These are phyloP conservation scores for Cyberlindnera meyerae DNA, from an alignment of 805 yeast genomes.

Conservation along the genomic window DNA sequence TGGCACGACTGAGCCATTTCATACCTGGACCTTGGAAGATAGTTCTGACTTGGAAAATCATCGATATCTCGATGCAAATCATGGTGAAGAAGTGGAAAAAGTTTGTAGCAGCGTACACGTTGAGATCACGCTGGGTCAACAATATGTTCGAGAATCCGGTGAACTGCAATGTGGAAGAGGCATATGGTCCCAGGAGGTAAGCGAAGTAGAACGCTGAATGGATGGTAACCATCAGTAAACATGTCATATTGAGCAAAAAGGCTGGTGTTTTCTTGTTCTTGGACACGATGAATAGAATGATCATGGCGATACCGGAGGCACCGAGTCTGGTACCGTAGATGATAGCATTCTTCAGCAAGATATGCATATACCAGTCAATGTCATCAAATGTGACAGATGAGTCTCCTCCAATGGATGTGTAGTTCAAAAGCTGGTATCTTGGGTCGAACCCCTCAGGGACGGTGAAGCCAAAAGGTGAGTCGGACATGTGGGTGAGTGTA, in stretches of 20 bases:
- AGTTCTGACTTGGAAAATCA: constrained; percentile 66
- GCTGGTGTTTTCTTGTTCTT: constrained; percentile 59
- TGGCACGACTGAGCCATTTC: constrained; percentile 34
- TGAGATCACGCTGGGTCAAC: constrained; percentile 34
- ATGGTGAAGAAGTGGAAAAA: constrained; percentile 57
- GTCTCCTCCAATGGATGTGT: constrained; percentile 39
- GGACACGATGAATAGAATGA: constrained; percentile 43
- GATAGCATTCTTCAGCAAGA: constrained; percentile 35
- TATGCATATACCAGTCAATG: constrained; percentile 34
- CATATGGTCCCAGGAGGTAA: constrained; percentile 49
- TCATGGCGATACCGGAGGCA: constrained; percentile 42
- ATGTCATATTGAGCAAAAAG: constrained; percentile 64
- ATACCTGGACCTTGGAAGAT: constrained; percentile 60
- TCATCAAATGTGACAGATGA: constrained; percentile 35
- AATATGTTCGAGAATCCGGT: constrained; percentile 40
- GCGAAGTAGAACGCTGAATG: constrained; percentile 57
- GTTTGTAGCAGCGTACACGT: constrained; percentile 56
- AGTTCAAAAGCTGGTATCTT: constrained; percentile 30
- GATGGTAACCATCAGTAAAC: constrained; percentile 50
- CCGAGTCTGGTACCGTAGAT: constrained; percentile 59
- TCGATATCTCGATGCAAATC: constrained; percentile 54
- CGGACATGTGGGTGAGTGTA: constrained; percentile 1
- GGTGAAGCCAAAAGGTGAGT: constrained; percentile 1
- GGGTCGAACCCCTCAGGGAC: constrained; percentile 22
- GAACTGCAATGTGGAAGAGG: constrained; percentile 41